A percentile compares a stretch with the other conserved stretches of the same genome.
Conservation (phyloP, 2,329 filamentous ascomycete genomes). For the Ceratocystis cacaofunesta region DNA sequence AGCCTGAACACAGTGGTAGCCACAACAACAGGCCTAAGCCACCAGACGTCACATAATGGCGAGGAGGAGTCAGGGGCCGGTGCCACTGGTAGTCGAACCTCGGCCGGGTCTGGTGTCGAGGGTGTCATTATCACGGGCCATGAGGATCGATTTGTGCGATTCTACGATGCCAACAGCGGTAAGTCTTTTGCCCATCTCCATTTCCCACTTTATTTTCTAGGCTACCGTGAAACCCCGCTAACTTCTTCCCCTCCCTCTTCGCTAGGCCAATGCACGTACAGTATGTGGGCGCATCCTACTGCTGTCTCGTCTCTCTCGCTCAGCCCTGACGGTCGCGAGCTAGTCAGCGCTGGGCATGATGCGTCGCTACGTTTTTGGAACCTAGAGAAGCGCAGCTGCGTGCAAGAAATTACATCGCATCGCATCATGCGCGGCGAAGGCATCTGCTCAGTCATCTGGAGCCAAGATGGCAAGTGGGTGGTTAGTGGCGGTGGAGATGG, state of each 20-base stretch:
- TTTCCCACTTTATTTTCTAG: background rate
- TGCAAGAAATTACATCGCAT: constrained; percentile 86
- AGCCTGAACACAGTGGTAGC: constrained; percentile 87
- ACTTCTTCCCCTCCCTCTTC: background rate
- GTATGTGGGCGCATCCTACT: constrained; percentile 90
- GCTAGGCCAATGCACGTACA: constrained; percentile 94
- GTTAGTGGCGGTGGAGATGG: constrained; percentile 91
- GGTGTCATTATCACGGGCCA: constrained; percentile 93
- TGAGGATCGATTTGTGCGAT: constrained; percentile 87
- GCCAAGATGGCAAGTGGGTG: constrained; percentile 84
- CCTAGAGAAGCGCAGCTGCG: constrained; percentile 86
- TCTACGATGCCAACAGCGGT: constrained; percentile 99
- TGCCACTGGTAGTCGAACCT: constrained; percentile 56
- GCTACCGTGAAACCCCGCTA: background rate
- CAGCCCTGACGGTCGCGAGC: constrained; percentile 82
- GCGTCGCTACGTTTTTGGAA: constrained; percentile 95
- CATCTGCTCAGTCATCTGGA: constrained; percentile 90
- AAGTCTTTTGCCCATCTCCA: constrained; percentile 30
- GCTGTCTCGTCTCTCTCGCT: constrained; percentile 84
- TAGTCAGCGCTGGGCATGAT: constrained; percentile 91
- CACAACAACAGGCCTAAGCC: constrained; percentile 69
- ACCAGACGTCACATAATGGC: constrained; percentile 37
- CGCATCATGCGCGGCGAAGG: constrained; percentile 92
- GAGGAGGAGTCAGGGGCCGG: constrained; percentile 64
- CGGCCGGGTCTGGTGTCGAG: constrained; percentile 66